Evolutionary conservation across 1,139 yeast species (phyloP).

Genomic region (Groenewaldozyma sp.): DNA sequence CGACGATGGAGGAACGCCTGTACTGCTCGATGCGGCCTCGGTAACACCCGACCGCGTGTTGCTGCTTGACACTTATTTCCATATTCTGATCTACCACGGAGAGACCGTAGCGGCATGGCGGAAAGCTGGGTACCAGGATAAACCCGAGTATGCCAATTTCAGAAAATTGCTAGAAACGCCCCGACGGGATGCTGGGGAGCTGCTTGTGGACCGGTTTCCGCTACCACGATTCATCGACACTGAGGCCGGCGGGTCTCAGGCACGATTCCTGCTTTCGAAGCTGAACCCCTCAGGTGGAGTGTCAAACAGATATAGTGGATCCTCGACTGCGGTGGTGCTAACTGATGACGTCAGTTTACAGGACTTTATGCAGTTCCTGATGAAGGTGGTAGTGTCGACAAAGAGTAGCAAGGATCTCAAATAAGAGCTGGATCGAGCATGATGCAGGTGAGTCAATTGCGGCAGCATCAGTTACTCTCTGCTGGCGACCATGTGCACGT

Average conservation of each 20-base stretch:
- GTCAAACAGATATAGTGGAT: slow-evolving; percentile 30
- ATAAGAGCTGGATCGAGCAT: too few relatives aligned
- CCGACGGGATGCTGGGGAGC: slow-evolving; percentile 57
- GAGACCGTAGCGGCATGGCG: slow-evolving; percentile 63
- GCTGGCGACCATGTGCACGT: too few relatives aligned
- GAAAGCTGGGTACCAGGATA: slow-evolving; percentile 55
- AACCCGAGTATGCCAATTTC: slow-evolving; percentile 54
- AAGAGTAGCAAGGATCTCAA: slow-evolving; percentile 9
- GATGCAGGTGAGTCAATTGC: not conserved
- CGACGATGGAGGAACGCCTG: slow-evolving; percentile 55
- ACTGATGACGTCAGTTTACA: slow-evolving; percentile 68
- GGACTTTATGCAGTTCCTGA: slow-evolving; percentile 48
- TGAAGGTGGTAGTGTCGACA: slow-evolving; percentile 28
- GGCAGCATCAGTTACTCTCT: too few relatives aligned
- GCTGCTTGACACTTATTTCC: slow-evolving; percentile 66
- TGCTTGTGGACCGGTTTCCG: slow-evolving; percentile 61
- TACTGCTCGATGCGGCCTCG: slow-evolving; percentile 59
- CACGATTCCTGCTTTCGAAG: slow-evolving; percentile 65
- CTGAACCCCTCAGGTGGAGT: slow-evolving; percentile 61
- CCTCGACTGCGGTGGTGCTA: slow-evolving; percentile 38
- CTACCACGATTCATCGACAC: slow-evolving; percentile 65
- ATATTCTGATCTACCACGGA: slow-evolving; percentile 62
- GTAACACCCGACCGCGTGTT: slow-evolving; percentile 52
- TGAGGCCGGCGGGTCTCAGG: slow-evolving; percentile 72
- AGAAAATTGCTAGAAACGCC: slow-evolving; percentile 54